A percentile compares a stretch with the other conserved stretches of the same genome.
Evolutionary conservation across 768 basidiomycete species (phyloP).

Genomic region (Macrocybe gigantea): DNA sequence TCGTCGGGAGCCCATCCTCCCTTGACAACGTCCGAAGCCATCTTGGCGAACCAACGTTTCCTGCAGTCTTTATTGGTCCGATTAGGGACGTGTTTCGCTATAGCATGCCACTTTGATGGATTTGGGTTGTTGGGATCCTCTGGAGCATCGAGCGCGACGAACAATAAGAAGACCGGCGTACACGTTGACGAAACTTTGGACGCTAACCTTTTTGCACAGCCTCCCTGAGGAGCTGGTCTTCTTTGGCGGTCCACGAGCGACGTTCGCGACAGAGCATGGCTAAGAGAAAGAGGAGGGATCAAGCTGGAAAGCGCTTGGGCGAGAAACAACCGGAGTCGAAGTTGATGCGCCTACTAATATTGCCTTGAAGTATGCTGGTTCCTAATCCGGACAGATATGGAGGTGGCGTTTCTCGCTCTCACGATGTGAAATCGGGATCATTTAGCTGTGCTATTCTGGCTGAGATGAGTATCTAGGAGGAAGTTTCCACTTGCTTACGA

Average conservation of each 20-base stretch:
- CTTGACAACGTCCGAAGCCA: slow-evolving; percentile 57
- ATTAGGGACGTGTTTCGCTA: slow-evolving; percentile 57
- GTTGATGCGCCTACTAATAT: slow-evolving; percentile 15
- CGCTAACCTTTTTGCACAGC: slow-evolving; percentile 41
- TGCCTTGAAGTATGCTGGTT: slow-evolving; percentile 4
- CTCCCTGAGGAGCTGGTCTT: slow-evolving; percentile 46
- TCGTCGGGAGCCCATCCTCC: slow-evolving; percentile 60
- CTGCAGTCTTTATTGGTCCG: slow-evolving; percentile 61
- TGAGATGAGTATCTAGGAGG: slow-evolving; percentile 15
- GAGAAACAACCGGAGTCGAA: slow-evolving; percentile 11
- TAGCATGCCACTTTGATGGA: slow-evolving; percentile 58
- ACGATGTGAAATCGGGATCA: slow-evolving; percentile 18
- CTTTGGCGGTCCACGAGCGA: slow-evolving; percentile 45
- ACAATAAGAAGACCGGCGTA: slow-evolving; percentile 2
- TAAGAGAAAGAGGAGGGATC: slow-evolving; percentile 14
- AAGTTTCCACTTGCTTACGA: slow-evolving; percentile 13
- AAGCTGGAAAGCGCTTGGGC: slow-evolving; percentile 10
- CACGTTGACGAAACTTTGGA: not conserved
- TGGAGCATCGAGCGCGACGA: slow-evolving; percentile 18
- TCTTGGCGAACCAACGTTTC: slow-evolving; percentile 60
- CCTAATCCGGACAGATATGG: slow-evolving; percentile 18
- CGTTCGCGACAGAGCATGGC: slow-evolving; percentile 39
- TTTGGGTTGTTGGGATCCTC: slow-evolving; percentile 53
- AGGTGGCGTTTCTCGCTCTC: slow-evolving; percentile 18
- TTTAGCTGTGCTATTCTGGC: slow-evolving; percentile 13